Conservation (phyloP, 345 rosid species). For the Gossypium rotundifolium region DNA sequence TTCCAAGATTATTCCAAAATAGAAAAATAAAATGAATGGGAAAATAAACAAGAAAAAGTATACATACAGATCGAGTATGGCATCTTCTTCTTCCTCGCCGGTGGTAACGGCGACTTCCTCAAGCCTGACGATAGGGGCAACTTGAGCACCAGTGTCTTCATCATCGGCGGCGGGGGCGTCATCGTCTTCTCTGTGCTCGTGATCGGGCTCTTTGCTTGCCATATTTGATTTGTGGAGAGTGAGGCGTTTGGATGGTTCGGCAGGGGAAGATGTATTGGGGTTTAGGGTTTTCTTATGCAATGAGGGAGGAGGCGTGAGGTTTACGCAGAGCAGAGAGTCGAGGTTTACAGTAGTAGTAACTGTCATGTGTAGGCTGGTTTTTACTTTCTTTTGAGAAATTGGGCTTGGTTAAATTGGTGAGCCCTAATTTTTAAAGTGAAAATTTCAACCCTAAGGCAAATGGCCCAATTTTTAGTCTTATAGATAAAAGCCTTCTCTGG, state of each 20-base stretch:
- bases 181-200: constrained; percentile 55
- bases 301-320: constrained; percentile 1
- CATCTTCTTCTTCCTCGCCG: constrained; percentile 85
- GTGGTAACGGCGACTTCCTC: constrained; percentile 76
- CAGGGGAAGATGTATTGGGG: neutral
- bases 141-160: constrained; percentile 91
- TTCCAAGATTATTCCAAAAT: too few species aligned
- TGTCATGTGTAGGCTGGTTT: neutral
- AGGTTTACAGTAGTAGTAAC: neutral
- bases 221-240: constrained; percentile 17
- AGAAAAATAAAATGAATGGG: neutral
- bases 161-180: constrained; percentile 66
- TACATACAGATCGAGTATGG: constrained; percentile 71
- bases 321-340: neutral
- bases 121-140: constrained; percentile 75
- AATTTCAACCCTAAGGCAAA: too few species aligned
- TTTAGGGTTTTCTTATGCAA: neutral
- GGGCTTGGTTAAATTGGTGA: neutral
- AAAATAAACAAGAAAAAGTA: neutral
- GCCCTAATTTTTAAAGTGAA: neutral
- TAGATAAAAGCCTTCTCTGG: neutral
- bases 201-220: constrained; percentile 56
- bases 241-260: neutral
- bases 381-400: too few species aligned
- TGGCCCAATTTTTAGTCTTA: too few species aligned